Conservation (phyloP, 108 stramenopile genomes). For the Fragilariopsis cylindrus region DNA sequence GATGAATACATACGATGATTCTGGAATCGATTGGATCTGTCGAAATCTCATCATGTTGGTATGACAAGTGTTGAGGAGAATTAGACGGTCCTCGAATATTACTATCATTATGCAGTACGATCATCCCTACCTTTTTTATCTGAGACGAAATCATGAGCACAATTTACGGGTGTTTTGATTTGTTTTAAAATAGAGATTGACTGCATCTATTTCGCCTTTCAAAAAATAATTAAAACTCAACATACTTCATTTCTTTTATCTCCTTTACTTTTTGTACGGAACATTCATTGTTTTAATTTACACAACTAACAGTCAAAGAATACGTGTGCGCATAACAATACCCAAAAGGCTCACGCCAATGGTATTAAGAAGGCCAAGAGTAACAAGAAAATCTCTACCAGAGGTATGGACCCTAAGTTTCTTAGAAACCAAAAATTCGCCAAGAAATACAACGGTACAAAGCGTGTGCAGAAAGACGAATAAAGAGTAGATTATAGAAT, state of each 20-base stretch:
- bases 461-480: constrained; percentile 57
- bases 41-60: too few species aligned
- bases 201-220: neutral
- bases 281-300: neutral
- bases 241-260: neutral
- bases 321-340: constrained; percentile 92
- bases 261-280: neutral
- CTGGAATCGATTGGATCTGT: too few species aligned
- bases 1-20: neutral
- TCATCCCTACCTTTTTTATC: too few species aligned
- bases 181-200: too few species aligned
- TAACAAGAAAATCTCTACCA: constrained; percentile 73
- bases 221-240: neutral
- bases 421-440: constrained; percentile 90
- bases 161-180: too few species aligned
- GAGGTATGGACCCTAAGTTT: constrained; percentile 93
- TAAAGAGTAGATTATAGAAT: constrained; percentile 32
- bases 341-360: constrained; percentile 90
- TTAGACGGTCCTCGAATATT: too few species aligned
- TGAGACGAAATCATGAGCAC: too few species aligned
- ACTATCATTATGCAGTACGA: too few species aligned
- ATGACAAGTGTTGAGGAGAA: too few species aligned
- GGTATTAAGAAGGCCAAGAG: constrained; percentile 92
- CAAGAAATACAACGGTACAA: constrained; percentile 89
- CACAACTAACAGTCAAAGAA: constrained; percentile 86